phyloP scores from a whole-genome alignment of 148 eudicot genomes.

The Silene latifolia region DNA sequence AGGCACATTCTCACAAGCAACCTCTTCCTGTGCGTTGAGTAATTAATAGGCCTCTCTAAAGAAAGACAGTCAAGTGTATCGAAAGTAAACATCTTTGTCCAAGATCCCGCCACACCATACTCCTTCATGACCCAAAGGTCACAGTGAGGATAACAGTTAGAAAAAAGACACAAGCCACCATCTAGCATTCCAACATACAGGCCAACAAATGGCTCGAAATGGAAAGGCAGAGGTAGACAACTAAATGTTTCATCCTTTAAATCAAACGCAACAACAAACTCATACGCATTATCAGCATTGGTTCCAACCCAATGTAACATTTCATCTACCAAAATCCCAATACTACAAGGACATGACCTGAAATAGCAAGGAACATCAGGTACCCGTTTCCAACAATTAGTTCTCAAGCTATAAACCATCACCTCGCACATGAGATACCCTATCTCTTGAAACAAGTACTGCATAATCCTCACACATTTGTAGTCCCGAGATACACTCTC shows the following conservation, averaged over 20 bases:
- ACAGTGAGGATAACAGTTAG: not conserved
- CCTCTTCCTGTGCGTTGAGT: not conserved
- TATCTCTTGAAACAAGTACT: not conserved
- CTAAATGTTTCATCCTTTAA: not conserved
- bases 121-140: constrained; percentile 14
- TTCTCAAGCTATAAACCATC: constrained; percentile 16
- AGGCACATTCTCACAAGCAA: not conserved
- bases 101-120: constrained; percentile 10
- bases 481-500: not conserved
- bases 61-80: not conserved
- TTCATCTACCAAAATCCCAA: not conserved
- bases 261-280: not conserved
- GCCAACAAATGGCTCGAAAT: not conserved
- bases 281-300: not conserved
- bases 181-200: constrained; percentile 1
- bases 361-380: constrained; percentile 6
- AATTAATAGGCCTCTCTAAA: not conserved
- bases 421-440: not conserved
- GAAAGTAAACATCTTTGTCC: constrained; percentile 1
- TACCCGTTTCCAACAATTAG: constrained; percentile 5
- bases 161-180: constrained; percentile 4
- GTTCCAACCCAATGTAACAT: not conserved
- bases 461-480: constrained; percentile 10
- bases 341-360: not conserved
- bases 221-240: constrained; percentile 1